Evolutionary conservation across 192 early-diverging fungal species (phyloP), one percentile per base, ranked within the genome.

Genomic region (Backusella parvicylindrica): DNA sequence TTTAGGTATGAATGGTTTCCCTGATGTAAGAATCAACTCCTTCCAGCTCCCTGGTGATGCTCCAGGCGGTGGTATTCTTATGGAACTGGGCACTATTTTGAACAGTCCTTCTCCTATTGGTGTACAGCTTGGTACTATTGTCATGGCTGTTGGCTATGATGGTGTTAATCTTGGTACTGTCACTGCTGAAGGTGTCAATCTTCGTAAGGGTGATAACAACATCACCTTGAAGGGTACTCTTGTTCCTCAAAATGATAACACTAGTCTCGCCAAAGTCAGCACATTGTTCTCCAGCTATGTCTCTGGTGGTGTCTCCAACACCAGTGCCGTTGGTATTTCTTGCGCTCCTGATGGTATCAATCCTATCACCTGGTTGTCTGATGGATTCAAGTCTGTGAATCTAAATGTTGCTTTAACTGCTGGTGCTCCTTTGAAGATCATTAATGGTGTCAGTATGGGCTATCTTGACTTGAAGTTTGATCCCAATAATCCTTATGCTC

Each of bases 1-100:
- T 32, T 53, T 71, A 73, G 86, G 85, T 35, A 91, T 91, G 87
- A 73, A 75, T 43, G 84, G 88, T 21, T 88, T 91, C 75, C 81
- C 82, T 0, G 43, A 79, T 71, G 85, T 88, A 26, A 79, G 50
- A 32, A 85, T 90, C 40, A 74, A 81, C 43, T 84, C 71, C 38
- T 89, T 91, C 69, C 71, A 86, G 33, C 68, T 88, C 18, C 89
- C 87, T 18, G 73, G 78, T 7, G 84, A 88, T 78, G 85, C 83
- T 68, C 79, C 83, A 47, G 77, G 77, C 26, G 85, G 88, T 72
- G 89, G 89, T 75, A 89, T 91, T 72, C 77, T 81, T 50, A 68
- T 91, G 65, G 74, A 75, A 16, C 83, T 91, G 7, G 80, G 79
- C 49, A 87, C 88, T 28, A 78, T 77, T 23, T 67, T 91, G 64